Base-by-base conservation (phyloP, 805 yeast species). In the Spathaspora sp. region DNA sequence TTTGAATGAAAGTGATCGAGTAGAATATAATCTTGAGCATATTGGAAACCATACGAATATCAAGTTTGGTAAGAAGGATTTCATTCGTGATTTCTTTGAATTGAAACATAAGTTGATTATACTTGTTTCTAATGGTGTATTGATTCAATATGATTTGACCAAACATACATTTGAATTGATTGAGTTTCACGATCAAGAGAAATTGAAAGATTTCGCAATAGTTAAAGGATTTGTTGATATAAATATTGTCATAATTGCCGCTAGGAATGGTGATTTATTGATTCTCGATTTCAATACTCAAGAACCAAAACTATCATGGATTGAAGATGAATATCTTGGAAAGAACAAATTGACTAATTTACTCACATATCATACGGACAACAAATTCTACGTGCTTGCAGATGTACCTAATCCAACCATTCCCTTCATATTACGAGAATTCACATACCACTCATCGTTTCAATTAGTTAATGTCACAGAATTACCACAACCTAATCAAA, bases 351-450 rank as follows among this genome's bases (percentile, higher is more conserved):
- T 80, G 5, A 78, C 80, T 23, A 86, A 84, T 58, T 69, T 80
- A 11, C 60, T 85, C 43, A 61, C 75, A 0, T 47, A 58, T 29
- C 19, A 44, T 14, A 53, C 61, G 19, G 62, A 64, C 1, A 40
- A 45, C 1, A 61, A 61, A 7, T 53, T 72, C 12, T 73, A 72
- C 46, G 42, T 82, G 0, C 60, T 87, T 16, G 61, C 78, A 5
- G 94, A 87, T 57, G 82, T 89, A 14, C 92, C 94, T 42, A 83
- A 86, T 59, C 85, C 87, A 1, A 70, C 66, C 3, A 83, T 81
- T 46, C 79, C 82, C 2, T 73, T 87, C 46, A 54, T 76, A 3
- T 62, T 82, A 17, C 59, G 73, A 49, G 70, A 69, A 39, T 57
- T 84, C 43, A 46, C 26, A 23, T 23, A 23, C 26, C 6, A 45